Percentiles rank a stretch among this genome's conserved stretches.
Conservation (phyloP, 176 grass and related monocot species). For the Musa schizocarpa region DNA sequence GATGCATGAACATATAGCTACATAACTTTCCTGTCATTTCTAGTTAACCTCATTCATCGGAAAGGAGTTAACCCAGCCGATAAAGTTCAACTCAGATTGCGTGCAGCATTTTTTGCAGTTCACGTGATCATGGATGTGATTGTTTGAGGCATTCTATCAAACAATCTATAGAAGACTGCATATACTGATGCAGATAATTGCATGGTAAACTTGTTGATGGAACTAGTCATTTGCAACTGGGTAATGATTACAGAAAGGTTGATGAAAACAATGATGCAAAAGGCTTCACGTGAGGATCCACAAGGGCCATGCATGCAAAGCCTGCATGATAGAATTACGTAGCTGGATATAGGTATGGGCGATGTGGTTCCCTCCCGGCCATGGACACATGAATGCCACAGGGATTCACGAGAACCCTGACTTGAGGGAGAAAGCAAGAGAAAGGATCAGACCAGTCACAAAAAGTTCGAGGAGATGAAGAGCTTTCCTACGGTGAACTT, state of each 20-base stretch:
- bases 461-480: not conserved
- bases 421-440: not conserved
- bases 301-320: not conserved
- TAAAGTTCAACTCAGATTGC: too few species aligned
- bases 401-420: not conserved
- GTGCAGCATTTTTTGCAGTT: too few species aligned
- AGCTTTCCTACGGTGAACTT: not conserved
- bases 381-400: not conserved
- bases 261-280: not conserved
- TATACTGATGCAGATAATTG: not conserved
- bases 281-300: not conserved
- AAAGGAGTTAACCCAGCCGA: too few species aligned
- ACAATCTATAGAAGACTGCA: not conserved
- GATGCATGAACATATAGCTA: not conserved
- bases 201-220: not conserved
- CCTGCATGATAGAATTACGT: not conserved
- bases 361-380: not conserved
- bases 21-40: not conserved
- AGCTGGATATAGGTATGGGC: not conserved
- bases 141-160: not conserved
- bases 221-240: not conserved
- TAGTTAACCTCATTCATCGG: too few species aligned
- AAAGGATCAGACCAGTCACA: not conserved
- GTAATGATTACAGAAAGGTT: not conserved
- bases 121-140: too few species aligned